phyloP scores from a whole-genome alignment of 352 stramenopile genomes.

The Pythium myriotylum region DNA sequence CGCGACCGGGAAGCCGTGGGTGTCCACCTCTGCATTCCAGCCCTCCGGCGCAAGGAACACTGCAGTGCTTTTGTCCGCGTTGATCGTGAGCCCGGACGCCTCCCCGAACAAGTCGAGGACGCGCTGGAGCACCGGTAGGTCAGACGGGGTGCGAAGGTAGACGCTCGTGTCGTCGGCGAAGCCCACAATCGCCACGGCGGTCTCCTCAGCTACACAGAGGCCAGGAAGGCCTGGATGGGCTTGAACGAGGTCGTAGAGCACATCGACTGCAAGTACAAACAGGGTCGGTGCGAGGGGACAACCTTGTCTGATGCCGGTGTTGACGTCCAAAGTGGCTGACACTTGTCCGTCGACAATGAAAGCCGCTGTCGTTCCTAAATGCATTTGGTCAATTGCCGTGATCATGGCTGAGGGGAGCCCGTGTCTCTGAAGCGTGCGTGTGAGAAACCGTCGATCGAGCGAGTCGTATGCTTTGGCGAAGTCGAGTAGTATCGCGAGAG shows the following conservation, averaged over 20 bases:
- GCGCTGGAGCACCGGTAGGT: not conserved
- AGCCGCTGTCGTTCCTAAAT: slow-evolving; percentile 4
- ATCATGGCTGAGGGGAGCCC: not conserved
- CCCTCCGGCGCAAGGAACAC: not conserved
- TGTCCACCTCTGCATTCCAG: too few species aligned
- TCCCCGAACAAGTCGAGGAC: not conserved
- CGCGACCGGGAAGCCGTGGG: not conserved
- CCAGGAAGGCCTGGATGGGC: not conserved
- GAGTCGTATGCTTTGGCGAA: slow-evolving; percentile 2
- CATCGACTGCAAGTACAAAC: slow-evolving; percentile 11
- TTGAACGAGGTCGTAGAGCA: slow-evolving; percentile 8
- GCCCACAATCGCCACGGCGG: not conserved
- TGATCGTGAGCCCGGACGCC: slow-evolving; percentile 1
- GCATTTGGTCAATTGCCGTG: not conserved
- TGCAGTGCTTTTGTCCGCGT: not conserved
- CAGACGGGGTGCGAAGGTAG: not conserved
- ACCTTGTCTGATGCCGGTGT: slow-evolving; percentile 6
- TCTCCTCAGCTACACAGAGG: not conserved
- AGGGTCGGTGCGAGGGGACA: slow-evolving; percentile 10
- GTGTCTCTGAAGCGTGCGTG: not conserved
- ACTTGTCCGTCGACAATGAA: slow-evolving; percentile 4
- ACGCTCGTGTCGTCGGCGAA: slow-evolving; percentile 14
- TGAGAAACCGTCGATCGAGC: not conserved
- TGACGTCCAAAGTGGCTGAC: not conserved
- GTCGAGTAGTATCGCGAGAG: not conserved